Conservation (phyloP, 148 eudicot species). For the Camellia sinensis region DNA sequence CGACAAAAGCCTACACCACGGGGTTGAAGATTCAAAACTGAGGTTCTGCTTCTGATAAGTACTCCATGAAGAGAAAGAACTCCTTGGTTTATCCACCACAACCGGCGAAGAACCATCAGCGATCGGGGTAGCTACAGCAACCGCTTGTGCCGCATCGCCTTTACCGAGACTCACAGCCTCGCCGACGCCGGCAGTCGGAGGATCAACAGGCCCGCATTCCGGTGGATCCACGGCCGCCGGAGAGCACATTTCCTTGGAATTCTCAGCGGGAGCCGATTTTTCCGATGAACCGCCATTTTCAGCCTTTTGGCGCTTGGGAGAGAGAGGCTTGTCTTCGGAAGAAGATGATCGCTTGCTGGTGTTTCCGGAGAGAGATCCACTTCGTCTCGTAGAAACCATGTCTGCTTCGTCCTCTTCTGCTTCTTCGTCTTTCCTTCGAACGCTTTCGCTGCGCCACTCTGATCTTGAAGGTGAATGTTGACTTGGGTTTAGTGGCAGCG, state of each 20-base stretch:
- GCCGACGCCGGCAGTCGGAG: conserved; percentile 17
- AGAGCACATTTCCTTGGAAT: conserved; percentile 46
- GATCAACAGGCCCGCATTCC: conserved; percentile 19
- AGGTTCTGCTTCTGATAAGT: conserved; percentile 38
- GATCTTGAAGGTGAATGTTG: too few species aligned
- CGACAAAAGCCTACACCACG: conserved; percentile 84
- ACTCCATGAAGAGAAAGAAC: conserved; percentile 44
- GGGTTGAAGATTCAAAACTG: conserved; percentile 39
- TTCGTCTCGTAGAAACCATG: conserved; percentile 87
- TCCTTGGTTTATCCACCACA: conserved; percentile 39
- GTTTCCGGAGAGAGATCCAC: conserved; percentile 63
- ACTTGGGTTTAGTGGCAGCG: too few species aligned
- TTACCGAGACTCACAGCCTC: conserved; percentile 27
- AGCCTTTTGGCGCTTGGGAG: conserved; percentile 70
- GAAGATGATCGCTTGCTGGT: conserved; percentile 45
- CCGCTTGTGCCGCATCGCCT: conserved; percentile 28
- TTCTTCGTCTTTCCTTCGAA: conserved; percentile 14
- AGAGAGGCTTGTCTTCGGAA: conserved; percentile 53
- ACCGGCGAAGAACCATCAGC: conserved; percentile 39
- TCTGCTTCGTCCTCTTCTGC: conserved; percentile 27
- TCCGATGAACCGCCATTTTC: conserved; percentile 44
- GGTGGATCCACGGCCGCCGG: conserved; percentile 39
- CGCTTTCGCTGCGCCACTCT: too few species aligned
- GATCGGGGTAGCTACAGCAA: conserved; percentile 34
- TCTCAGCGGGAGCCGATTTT: conserved; percentile 45